phyloP scores from a whole-genome alignment of 2,329 filamentous ascomycete species.

The Metarhizium humberi region DNA sequence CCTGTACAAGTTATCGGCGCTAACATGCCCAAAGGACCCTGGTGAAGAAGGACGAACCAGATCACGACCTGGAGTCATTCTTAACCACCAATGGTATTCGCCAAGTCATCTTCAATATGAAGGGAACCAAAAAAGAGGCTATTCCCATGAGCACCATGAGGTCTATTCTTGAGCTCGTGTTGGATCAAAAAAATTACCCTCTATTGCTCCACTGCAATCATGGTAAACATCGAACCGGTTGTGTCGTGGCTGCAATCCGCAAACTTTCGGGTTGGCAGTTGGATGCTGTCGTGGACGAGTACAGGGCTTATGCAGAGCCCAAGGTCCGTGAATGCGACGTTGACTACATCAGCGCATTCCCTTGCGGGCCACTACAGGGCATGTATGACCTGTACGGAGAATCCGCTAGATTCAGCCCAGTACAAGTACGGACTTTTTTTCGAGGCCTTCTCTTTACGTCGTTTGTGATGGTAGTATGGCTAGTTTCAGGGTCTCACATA shows the following conservation, averaged over 20 bases:
- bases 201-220: constrained; percentile 89
- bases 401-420: constrained; percentile 9
- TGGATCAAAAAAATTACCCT: constrained; percentile 67
- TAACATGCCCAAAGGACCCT: constrained; percentile 39
- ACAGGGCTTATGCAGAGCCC: constrained; percentile 53
- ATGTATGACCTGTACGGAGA: constrained; percentile 5
- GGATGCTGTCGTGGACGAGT: constrained; percentile 59
- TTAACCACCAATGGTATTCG: constrained; percentile 57
- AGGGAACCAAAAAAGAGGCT: constrained; percentile 76
- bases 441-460: constrained; percentile 33
- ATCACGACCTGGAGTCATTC: constrained; percentile 48
- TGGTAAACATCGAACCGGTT: constrained; percentile 87
- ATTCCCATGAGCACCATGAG: constrained; percentile 61
- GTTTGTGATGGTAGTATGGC: constrained; percentile 33
- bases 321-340: constrained; percentile 53
- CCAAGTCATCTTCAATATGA: constrained; percentile 68
- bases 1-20: constrained; percentile 4
- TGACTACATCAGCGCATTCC: constrained; percentile 45
- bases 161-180: constrained; percentile 59
- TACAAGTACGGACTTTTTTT: constrained; percentile 28
- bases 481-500: constrained; percentile 27
- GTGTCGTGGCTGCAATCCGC: constrained; percentile 72
- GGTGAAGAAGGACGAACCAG: constrained; percentile 50
- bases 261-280: constrained; percentile 62
- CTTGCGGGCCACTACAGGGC: constrained; percentile 25